Conservation (phyloP, 768 basidiomycete species). For the Paxillus rubicundulus region DNA sequence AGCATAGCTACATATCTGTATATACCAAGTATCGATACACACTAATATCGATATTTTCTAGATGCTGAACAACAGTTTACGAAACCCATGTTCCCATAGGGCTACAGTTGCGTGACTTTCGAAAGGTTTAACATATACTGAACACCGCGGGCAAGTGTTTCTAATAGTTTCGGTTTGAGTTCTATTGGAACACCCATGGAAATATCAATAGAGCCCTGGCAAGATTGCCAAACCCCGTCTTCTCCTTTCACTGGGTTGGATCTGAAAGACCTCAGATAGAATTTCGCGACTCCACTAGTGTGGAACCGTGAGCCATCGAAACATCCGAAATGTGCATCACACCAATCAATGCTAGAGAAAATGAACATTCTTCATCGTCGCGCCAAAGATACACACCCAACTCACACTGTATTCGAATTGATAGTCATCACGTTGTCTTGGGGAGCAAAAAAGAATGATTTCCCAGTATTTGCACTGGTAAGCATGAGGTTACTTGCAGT, state of each 20-base stretch:
- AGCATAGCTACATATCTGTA: too few relatives aligned
- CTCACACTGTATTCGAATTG: constrained; percentile 25
- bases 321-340: constrained; percentile 20
- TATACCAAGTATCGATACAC: too few relatives aligned
- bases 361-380: not conserved
- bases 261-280: constrained; percentile 23
- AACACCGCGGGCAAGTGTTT: constrained; percentile 11
- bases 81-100: not conserved
- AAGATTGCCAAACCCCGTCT: constrained; percentile 16
- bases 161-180: constrained; percentile 18
- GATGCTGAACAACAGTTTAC: not conserved
- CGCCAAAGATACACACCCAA: not conserved
- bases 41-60: too few relatives aligned
- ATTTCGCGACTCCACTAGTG: constrained; percentile 13
- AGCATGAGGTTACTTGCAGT: constrained; percentile 21
- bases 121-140: constrained; percentile 4
- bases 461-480: constrained; percentile 13
- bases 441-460: constrained; percentile 12
- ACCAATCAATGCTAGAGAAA: constrained; percentile 21
- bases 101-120: not conserved
- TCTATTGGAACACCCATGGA: constrained; percentile 22
- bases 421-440: constrained; percentile 9
- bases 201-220: constrained; percentile 18
- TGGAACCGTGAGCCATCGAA: constrained; percentile 16
- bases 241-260: constrained; percentile 22